These are phyloP conservation scores for Piper longum DNA, from an alignment of 164 flowering plant species.

Conservation along the genomic window DNA sequence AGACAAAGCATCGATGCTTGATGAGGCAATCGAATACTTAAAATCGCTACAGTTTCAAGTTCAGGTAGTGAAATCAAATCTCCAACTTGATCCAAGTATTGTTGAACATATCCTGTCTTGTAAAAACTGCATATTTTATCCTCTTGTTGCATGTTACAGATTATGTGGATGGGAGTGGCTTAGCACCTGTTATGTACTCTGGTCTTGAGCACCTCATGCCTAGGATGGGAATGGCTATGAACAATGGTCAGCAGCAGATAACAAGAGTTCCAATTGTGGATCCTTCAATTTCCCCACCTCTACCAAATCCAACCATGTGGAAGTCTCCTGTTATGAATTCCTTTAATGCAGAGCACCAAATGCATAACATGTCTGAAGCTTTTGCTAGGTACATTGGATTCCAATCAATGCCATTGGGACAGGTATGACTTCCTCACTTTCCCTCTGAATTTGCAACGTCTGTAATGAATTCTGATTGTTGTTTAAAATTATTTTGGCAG, in stretches of 20 bases:
- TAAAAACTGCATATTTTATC: neutral
- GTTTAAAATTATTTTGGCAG: constrained; percentile 18
- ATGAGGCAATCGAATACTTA: constrained; percentile 90
- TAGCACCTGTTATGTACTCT: constrained; percentile 72
- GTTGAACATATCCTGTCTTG: neutral
- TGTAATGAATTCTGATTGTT: constrained; percentile 1
- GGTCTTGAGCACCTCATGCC: constrained; percentile 58
- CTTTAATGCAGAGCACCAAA: constrained; percentile 27
- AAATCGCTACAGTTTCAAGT: constrained; percentile 88
- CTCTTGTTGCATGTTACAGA: constrained; percentile 21
- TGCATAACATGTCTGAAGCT: constrained; percentile 26
- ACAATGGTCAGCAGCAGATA: constrained; percentile 25
- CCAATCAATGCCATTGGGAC: constrained; percentile 25
- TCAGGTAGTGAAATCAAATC: constrained; percentile 34
- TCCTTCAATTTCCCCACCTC: constrained; percentile 19
- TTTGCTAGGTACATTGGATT: constrained; percentile 35
- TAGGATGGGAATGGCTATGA: constrained; percentile 54
- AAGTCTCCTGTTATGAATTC: constrained; percentile 19
- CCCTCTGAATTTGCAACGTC: neutral
- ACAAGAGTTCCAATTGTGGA: constrained; percentile 33
- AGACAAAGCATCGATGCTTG: constrained; percentile 94
- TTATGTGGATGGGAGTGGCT: constrained; percentile 83
- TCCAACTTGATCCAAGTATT: neutral
- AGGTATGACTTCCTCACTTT: constrained; percentile 13
- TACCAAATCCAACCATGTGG: constrained; percentile 23